phyloP scores from a whole-genome alignment of 306 rosid genomes.

The Sphenostylis stenocarpa region DNA sequence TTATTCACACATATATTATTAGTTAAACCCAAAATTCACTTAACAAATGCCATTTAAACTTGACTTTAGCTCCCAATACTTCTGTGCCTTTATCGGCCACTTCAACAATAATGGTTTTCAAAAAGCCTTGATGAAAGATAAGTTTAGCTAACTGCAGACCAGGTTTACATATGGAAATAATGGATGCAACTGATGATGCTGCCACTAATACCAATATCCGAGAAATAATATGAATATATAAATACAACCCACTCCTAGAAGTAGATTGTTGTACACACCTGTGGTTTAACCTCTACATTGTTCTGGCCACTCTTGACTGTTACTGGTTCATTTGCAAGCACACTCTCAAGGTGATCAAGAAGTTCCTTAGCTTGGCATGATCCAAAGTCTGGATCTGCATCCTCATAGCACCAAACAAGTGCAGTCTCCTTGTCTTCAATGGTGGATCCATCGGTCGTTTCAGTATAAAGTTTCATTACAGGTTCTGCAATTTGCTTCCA shows the following conservation, averaged over 20 bases:
- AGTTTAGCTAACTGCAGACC: neutral
- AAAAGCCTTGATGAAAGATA: neutral
- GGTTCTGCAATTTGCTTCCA: slow-evolving; percentile 93
- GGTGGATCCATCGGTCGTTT: slow-evolving; percentile 87
- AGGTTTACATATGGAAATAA: neutral
- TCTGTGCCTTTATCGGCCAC: neutral
- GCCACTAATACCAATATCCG: neutral
- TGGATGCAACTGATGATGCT: neutral
- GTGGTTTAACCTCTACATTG: slow-evolving; percentile 94
- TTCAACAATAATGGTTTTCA: neutral
- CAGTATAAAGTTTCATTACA: slow-evolving; percentile 79
- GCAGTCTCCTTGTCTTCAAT: slow-evolving; percentile 88
- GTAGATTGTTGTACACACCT: slow-evolving; percentile 52
- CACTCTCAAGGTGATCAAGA: slow-evolving; percentile 89
- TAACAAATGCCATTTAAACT: neutral
- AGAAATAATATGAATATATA: neutral
- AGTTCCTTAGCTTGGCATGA: slow-evolving; percentile 95
- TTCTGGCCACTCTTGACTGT: slow-evolving; percentile 80
- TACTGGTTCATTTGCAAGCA: slow-evolving; percentile 90
- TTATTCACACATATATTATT: neutral
- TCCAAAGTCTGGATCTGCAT: slow-evolving; percentile 87
- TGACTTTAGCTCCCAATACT: neutral
- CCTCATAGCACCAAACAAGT: slow-evolving; percentile 83
- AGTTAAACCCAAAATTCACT: neutral
- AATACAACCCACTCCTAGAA: neutral